phyloP scores from a whole-genome alignment of 345 rosid species.

The Gossypioides kirkii region DNA sequence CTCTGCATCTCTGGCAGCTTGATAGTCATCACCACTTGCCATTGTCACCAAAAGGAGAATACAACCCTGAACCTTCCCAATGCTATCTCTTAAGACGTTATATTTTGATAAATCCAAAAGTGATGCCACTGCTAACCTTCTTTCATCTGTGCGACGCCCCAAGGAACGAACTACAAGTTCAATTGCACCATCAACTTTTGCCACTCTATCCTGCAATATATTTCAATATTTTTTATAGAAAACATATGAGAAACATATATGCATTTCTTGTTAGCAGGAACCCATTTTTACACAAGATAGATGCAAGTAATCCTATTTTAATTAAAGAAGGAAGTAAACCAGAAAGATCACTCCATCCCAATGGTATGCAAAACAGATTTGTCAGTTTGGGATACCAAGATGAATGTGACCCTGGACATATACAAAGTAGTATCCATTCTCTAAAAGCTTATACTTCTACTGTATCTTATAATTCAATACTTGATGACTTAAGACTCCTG shows the following conservation, averaged over 20 bases:
- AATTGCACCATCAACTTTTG: slow-evolving; percentile 36
- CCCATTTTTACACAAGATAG: slow-evolving; percentile 8
- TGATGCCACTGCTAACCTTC: slow-evolving; percentile 51
- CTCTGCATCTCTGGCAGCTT: slow-evolving; percentile 46
- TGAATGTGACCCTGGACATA: neutral
- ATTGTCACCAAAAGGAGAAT: slow-evolving; percentile 64
- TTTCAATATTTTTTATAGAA: slow-evolving; percentile 13
- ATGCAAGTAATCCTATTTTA: slow-evolving; percentile 3
- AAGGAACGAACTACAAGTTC: slow-evolving; percentile 52
- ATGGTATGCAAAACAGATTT: neutral
- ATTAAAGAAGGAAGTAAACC: neutral
- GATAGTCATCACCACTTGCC: slow-evolving; percentile 45
- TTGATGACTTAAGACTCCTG: neutral
- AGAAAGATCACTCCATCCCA: neutral
- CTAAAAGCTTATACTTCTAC: neutral
- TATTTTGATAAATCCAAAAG: slow-evolving; percentile 48
- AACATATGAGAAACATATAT: slow-evolving; percentile 1
- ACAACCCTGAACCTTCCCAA: slow-evolving; percentile 61
- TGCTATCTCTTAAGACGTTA: slow-evolving; percentile 26
- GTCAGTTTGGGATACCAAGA: neutral
- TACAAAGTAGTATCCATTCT: neutral
- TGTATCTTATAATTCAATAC: neutral
- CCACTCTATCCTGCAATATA: slow-evolving; percentile 53
- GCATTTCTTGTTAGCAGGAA: slow-evolving; percentile 6
- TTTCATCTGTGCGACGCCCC: slow-evolving; percentile 51